Percentiles rank a stretch among this genome's conserved stretches.
These are phyloP conservation scores for Colletotrichum magnum DNA, from an alignment of 2,329 filamentous ascomycete species.

Conservation along the genomic window DNA sequence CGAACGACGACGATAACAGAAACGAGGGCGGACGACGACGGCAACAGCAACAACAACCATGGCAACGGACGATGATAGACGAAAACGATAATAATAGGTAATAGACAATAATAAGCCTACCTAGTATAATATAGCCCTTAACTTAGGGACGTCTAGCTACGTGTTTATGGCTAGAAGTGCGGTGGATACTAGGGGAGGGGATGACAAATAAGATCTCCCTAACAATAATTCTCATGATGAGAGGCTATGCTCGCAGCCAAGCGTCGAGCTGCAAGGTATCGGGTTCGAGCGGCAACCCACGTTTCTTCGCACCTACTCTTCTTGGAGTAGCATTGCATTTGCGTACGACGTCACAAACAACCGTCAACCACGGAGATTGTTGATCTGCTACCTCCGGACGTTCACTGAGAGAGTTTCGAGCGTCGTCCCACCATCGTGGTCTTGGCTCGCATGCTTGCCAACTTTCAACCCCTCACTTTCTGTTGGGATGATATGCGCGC, in stretches of 20 bases:
- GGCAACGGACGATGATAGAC: no score
- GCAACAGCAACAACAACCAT: no score
- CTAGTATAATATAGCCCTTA: no score
- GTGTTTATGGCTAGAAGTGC: no score
- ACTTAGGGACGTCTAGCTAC: no score
- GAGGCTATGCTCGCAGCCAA: conserved; percentile 23
- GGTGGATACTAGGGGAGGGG: no score
- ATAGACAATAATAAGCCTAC: no score
- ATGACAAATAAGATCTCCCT: no score
- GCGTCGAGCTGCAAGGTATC: background rate
- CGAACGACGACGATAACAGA: no score
- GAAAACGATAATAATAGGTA: no score
- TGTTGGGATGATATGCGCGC: no score
- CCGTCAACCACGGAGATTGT: background rate
- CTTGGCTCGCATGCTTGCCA: conserved; percentile 36
- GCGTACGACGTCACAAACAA: conserved; percentile 25
- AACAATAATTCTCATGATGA: background rate
- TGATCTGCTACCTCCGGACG: background rate
- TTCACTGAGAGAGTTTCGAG: background rate
- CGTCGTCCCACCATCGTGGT: conserved; percentile 26
- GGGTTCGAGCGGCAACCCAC: background rate
- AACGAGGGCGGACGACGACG: no score
- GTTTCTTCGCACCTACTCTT: conserved; percentile 34
- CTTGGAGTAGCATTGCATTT: conserved; percentile 29
- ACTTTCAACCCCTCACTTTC: conserved; percentile 29